These are phyloP conservation scores for Elaeis oleifera DNA, from an alignment of 202 grass and related monocot species.

Conservation along the genomic window DNA sequence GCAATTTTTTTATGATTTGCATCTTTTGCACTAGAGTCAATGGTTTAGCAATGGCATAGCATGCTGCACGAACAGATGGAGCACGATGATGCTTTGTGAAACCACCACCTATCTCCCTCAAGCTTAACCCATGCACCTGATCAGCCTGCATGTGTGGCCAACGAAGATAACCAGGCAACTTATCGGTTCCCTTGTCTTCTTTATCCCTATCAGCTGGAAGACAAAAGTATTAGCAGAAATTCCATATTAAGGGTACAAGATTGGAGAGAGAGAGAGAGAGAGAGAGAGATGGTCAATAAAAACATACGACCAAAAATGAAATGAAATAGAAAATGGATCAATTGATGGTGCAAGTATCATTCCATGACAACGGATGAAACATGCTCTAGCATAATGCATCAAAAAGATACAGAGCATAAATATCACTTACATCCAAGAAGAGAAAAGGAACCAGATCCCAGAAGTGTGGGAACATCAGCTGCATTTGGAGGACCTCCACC, in stretches of 20 bases:
- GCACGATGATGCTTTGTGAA: slow-evolving; percentile 82
- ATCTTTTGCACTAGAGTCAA: slow-evolving; percentile 93
- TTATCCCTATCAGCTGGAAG: slow-evolving; percentile 57
- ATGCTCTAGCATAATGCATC: not conserved
- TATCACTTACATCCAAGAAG: slow-evolving; percentile 70
- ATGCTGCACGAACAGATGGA: slow-evolving; percentile 84
- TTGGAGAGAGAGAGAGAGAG: too few species aligned
- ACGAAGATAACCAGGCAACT: slow-evolving; percentile 57
- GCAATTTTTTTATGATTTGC: slow-evolving; percentile 89
- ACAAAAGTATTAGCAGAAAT: slow-evolving; percentile 1
- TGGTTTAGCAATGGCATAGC: slow-evolving; percentile 94
- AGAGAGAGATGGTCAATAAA: too few species aligned
- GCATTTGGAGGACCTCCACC: slow-evolving; percentile 52
- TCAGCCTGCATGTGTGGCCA: slow-evolving; percentile 95
- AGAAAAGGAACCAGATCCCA: slow-evolving; percentile 77
- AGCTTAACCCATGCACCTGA: slow-evolving; percentile 78
- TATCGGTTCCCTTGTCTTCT: slow-evolving; percentile 40
- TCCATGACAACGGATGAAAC: too few species aligned
- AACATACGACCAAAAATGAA: too few species aligned
- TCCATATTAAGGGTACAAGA: too few species aligned
- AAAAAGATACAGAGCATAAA: slow-evolving; percentile 7
- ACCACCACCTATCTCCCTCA: slow-evolving; percentile 92
- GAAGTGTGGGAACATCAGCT: slow-evolving; percentile 77
- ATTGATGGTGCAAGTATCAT: too few species aligned
- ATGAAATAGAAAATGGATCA: too few species aligned